These are phyloP conservation scores for Tagetes patula DNA, from an alignment of 129 eudicot species.

Conservation along the genomic window DNA sequence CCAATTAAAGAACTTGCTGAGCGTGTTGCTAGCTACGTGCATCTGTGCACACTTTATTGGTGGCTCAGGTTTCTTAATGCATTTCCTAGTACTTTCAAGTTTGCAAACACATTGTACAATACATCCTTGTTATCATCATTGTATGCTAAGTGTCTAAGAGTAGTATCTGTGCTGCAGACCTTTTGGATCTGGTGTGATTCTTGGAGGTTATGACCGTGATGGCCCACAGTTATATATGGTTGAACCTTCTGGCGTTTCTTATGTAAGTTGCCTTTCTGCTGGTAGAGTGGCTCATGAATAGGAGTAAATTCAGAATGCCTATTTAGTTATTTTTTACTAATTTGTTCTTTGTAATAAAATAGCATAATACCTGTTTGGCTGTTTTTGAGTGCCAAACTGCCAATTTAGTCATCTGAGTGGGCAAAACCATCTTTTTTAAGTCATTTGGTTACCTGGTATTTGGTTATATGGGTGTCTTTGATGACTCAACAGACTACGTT, in stretches of 20 bases:
- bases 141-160: conserved; percentile 19
- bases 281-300: background rate
- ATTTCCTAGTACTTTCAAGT: conserved; percentile 10
- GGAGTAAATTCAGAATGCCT: background rate
- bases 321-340: background rate
- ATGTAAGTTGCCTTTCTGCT: conserved; percentile 47
- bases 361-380: background rate
- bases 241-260: conserved; percentile 96
- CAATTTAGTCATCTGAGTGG: background rate
- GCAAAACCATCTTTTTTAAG: background rate
- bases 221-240: conserved; percentile 97
- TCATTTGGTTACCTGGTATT: background rate
- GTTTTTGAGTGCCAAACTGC: background rate
- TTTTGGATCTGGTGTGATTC: conserved; percentile 92
- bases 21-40: conserved; percentile 98
- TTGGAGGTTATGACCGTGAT: conserved; percentile 97
- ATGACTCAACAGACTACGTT: background rate
- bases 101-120: background rate
- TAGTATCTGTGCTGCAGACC: conserved; percentile 60
- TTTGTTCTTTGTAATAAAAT: background rate
- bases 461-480: background rate
- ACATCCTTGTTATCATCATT: background rate
- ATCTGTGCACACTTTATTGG: conserved; percentile 94
- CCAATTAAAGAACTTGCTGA: conserved; percentile 94
- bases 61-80: conserved; percentile 79